A percentile compares a stretch with the other conserved stretches of the same genome.
Evolutionary conservation across 176 grass and related monocot species (phyloP).

Genomic region (Musa itinerans): DNA sequence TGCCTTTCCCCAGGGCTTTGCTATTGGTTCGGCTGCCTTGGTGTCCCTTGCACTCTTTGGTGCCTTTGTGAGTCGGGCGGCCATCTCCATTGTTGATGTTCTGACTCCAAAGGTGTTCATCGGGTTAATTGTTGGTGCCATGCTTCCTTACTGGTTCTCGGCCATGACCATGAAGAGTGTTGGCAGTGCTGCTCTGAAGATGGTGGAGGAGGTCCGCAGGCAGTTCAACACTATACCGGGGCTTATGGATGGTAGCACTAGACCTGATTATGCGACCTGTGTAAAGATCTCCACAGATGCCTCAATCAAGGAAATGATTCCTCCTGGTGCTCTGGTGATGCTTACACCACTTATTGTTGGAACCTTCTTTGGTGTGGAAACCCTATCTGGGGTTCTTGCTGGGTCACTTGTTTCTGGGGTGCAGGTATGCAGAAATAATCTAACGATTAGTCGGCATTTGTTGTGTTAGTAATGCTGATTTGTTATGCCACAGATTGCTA

Average conservation of each 20-base stretch:
- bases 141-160: constrained; percentile 55
- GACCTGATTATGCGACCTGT: constrained; percentile 41
- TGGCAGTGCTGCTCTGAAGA: constrained; percentile 29
- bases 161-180: constrained; percentile 58
- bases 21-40: constrained; percentile 36
- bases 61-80: constrained; percentile 44
- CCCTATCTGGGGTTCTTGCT: constrained; percentile 40
- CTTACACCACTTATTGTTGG: constrained; percentile 42
- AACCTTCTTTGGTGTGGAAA: constrained; percentile 39
- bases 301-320: constrained; percentile 43
- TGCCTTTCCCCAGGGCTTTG: constrained; percentile 18
- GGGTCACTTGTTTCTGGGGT: constrained; percentile 40
- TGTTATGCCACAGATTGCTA: constrained; percentile 26
- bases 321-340: constrained; percentile 47
- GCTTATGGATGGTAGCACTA: constrained; percentile 33
- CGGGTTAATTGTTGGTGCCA: constrained; percentile 38
- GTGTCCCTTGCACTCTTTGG: constrained; percentile 39
- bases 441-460: no score
- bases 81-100: constrained; percentile 28
- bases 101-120: constrained; percentile 39
- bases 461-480: neutral
- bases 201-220: constrained; percentile 46
- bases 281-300: constrained; percentile 53
- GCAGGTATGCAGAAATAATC: constrained; percentile 11
- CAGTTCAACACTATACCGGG: constrained; percentile 44